phyloP scores from a whole-genome alignment of 2,329 filamentous ascomycete species.

The Fusarium veterinarium region DNA sequence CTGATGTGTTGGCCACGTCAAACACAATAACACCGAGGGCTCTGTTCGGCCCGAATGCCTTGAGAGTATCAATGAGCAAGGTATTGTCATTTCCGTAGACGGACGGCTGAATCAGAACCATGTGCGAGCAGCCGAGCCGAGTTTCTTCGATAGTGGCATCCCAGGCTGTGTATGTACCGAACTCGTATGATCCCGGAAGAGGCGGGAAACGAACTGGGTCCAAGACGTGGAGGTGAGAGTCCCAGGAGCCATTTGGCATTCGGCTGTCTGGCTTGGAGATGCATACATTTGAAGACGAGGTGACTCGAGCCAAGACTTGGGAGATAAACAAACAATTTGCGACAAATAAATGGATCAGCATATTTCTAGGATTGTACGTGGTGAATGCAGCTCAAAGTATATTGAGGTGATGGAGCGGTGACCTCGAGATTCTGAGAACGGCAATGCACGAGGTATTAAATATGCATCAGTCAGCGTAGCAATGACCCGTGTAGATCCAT shows the following conservation, averaged over 20 bases:
- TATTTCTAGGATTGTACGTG: no score
- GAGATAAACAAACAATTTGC: not conserved
- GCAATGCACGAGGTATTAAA: not conserved
- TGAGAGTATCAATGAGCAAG: not conserved
- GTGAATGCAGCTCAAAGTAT: accelerated
- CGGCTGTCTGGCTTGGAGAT: not conserved
- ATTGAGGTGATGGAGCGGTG: no score
- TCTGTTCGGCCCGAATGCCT: not conserved
- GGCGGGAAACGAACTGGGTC: not conserved
- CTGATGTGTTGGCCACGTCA: not conserved
- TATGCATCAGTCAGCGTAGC: not conserved
- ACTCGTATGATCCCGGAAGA: not conserved
- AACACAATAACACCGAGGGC: not conserved
- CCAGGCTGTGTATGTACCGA: not conserved
- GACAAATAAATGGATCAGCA: not conserved
- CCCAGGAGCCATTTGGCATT: not conserved
- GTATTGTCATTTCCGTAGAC: not conserved
- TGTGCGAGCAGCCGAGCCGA: not conserved
- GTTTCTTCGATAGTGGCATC: not conserved
- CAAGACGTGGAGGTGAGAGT: not conserved
- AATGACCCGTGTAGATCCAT: not conserved
- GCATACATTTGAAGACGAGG: not conserved
- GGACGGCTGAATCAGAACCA: not conserved
- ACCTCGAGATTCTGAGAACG: accelerated
- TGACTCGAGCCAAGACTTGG: accelerated